A percentile compares a stretch with the other conserved stretches of the same genome.
These are phyloP conservation scores for Aphanocladium album DNA, from an alignment of 2,329 filamentous ascomycete species.

Conservation along the genomic window DNA sequence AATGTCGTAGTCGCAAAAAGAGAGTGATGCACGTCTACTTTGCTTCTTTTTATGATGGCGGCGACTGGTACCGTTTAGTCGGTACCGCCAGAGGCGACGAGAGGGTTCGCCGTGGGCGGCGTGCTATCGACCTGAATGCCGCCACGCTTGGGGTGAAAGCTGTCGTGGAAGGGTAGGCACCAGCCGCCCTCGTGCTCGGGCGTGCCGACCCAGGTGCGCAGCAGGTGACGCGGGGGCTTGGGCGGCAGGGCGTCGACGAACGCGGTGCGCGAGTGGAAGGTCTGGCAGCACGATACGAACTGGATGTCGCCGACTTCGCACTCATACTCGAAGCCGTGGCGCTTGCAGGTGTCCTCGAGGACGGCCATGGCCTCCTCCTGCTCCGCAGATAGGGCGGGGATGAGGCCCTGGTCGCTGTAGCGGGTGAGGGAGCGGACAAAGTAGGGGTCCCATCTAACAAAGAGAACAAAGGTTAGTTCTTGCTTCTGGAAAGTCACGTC, in stretches of 20 bases:
- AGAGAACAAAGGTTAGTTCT: background rate
- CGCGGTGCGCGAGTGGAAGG: slow-evolving; percentile 14
- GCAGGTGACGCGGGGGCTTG: slow-evolving; percentile 67
- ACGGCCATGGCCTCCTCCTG: slow-evolving; percentile 60
- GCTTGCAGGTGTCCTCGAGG: slow-evolving; percentile 64
- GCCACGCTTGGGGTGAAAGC: slow-evolving; percentile 76
- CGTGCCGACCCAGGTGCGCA: slow-evolving; percentile 79
- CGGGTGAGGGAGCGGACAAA: slow-evolving; percentile 71
- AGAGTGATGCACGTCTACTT: background rate
- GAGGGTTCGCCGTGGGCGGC: slow-evolving; percentile 54
- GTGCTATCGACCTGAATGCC: slow-evolving; percentile 84
- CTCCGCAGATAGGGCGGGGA: slow-evolving; percentile 65
- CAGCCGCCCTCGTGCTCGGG: slow-evolving; percentile 80
- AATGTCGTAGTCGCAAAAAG: background rate
- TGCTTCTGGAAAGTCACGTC: background rate
- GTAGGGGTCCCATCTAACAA: slow-evolving; percentile 85
- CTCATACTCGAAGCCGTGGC: slow-evolving; percentile 21
- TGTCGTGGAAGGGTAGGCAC: slow-evolving; percentile 78
- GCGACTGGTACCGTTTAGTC: background rate
- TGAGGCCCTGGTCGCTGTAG: slow-evolving; percentile 67
- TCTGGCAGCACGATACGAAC: slow-evolving; percentile 38
- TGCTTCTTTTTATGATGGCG: background rate
- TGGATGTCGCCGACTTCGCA: slow-evolving; percentile 75
- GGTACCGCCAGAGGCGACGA: slow-evolving; percentile 8
- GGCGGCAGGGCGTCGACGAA: slow-evolving; percentile 52